Evolutionary conservation across 2,329 filamentous ascomycete species (phyloP).

Genomic region (Didymella arachidicola): DNA sequence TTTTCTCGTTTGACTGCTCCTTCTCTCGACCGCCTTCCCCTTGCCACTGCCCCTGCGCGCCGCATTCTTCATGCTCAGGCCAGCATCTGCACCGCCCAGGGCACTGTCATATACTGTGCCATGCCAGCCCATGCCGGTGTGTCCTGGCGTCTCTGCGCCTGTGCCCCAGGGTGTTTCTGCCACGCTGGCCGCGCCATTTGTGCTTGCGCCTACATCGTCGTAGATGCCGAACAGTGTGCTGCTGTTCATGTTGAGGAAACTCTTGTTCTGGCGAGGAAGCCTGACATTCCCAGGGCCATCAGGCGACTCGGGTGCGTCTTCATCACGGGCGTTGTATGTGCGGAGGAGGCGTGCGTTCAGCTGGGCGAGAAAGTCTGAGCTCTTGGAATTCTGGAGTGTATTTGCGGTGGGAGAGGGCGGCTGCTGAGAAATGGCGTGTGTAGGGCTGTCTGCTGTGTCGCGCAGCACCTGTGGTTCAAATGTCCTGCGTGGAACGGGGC

Average conservation of each 20-base stretch:
- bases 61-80: conserved; percentile 34
- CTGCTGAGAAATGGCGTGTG: conserved; percentile 30
- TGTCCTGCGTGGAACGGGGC: conserved; percentile 50
- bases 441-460: conserved; percentile 39
- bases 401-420: conserved; percentile 19
- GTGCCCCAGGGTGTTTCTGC: conserved; percentile 78
- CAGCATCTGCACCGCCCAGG: conserved; percentile 37
- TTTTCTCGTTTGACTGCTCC: neutral
- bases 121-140: conserved; percentile 27
- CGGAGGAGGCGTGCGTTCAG: conserved; percentile 47
- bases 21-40: neutral
- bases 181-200: conserved; percentile 57
- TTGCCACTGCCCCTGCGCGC: conserved; percentile 20
- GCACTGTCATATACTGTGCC: conserved; percentile 29
- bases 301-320: conserved; percentile 32
- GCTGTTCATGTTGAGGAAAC: conserved; percentile 83
- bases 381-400: conserved; percentile 33
- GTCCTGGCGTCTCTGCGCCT: conserved; percentile 72
- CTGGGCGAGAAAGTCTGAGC: conserved; percentile 47
- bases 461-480: conserved; percentile 32
- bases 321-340: conserved; percentile 38
- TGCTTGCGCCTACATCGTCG: conserved; percentile 51
- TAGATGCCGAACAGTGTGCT: conserved; percentile 94
- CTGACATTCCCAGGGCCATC: conserved; percentile 22
- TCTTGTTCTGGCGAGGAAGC: conserved; percentile 69